Evolutionary conservation across 108 stramenopile genomes (phyloP), one percentile per base, ranked within the genome.

Genomic region (Cyclostephanos tholiformis): DNA sequence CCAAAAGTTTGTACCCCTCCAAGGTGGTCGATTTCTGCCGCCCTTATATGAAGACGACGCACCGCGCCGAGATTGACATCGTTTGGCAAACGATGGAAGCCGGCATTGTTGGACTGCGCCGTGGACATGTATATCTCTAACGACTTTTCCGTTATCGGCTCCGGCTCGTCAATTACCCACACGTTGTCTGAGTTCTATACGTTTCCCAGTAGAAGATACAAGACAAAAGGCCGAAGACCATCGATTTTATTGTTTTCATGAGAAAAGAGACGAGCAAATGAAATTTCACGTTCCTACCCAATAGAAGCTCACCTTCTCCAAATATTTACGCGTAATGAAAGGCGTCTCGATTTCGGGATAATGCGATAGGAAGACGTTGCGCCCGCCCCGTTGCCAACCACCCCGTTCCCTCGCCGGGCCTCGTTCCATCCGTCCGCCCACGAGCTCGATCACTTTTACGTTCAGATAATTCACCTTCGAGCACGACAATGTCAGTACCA

Each of bases 1-100:
- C 94, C 94, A 84, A 95, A 92, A 14, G 89, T 91, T 49, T 82
- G 90, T 10, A 95, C 89, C 27, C 90, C 88, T 61, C 74, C 71
- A 17, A 88, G 27, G 76, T 95, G 94, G 63, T 90, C 75, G 14
- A 95, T 77, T 75, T 92, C 89, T 11, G 89, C 94, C 9, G 94
- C 94, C 39, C 67, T 67, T 26, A 95, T 89, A n/a, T 74, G 63
- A n/a, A 85, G 35, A 32, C 82, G 75, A 25, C 76, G 55, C 6
- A 38, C 52, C 7, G 16, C 19, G 11, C 59, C 56, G 6, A 53
- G 52, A 26, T 71, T 72, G 17, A 72, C 43, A 69, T 75, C 71
- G 44, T 75, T 79, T 43, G 74, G 72, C 17, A 75, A 53, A 48
- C 73, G 55, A n/a, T 35, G 36, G 36, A 69, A 75, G 0, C 68